Evolutionary conservation across 768 basidiomycete genomes (phyloP), one percentile per base, ranked within the genome.

Genomic region (Favolaschia claudopus): DNA sequence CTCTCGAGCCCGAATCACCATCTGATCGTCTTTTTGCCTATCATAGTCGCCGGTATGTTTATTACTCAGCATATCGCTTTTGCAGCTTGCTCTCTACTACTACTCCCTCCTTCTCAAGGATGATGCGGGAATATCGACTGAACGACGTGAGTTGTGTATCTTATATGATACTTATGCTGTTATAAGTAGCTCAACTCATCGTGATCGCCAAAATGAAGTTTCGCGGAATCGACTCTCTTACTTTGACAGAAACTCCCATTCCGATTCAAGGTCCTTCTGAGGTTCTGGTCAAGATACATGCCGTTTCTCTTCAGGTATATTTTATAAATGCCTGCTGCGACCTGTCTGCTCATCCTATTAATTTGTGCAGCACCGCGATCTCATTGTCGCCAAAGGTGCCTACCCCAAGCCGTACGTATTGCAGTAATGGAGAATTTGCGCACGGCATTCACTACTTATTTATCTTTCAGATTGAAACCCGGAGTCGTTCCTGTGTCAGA

Each of bases 261-360:
- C 67, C 70, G 0, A 55, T 62, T 49, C 74, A 70, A 5, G 72
- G 68, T 28, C 66, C 75, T 0, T 69, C 63, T 6, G 70, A 80
- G 36, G 79, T 77, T 12, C 75, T 77, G 34, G 72, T 80, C 65
- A 77, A 74, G 45, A 67, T 79, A 14, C 75, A 76, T 37, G 74
- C 78, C 2, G 77, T 78, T 29, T 79, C 79, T 31, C 67, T 79
- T 6, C 74, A 77, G 54, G 70, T 67, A n/a, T n/a, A n/a, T n/a
- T n/a, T n/a, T n/a, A n/a, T n/a, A n/a, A n/a, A 22, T 27, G 32
- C 13, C 19, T 32, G 25, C 31, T 14, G 34, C 22, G 9, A 6
- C 12, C 50, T 10, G 22, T 17, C 32, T 7, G 7, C 55, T 15
- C 9, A 7, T 12, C 17, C 17, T 8, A 3, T 14, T 37, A 15